Base-by-base conservation (phyloP, 768 basidiomycete genomes). In the Butyriboletus loyo region DNA sequence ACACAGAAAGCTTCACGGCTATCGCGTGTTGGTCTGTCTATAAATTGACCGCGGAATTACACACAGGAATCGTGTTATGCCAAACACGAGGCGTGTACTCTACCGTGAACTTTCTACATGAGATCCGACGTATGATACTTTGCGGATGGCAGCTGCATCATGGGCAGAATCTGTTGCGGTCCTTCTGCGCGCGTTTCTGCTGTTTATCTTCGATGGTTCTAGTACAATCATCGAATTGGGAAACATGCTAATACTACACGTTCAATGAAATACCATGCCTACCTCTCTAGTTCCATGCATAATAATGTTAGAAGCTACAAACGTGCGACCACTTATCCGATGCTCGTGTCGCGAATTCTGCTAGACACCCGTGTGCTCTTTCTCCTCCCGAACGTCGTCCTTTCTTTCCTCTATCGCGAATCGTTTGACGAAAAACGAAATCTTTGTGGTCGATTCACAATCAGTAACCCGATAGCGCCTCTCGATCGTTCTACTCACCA, bases 401-500 rank as follows among this genome's bases (percentile, higher is more conserved):
- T 46, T 50, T 25, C 8, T 49, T 37, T 24, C 59, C 31, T 61
- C 66, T 50, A 70, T 57, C 19, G 66, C 55, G 27, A 61, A 62
- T 30, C 50, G 60, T 52, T 66, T 66, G 39, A 70, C 44, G 50
- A 71, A 68, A 27, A 62, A 32, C 19, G 68, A 70, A 46, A 68
- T 41, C 68, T 69, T 55, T n/a, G 27, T 9, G 11, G 27, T 21
- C 32, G 22, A 47, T 45, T 49, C 44, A 37, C 47, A 43, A 38
- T 62, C 53, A 59, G 49, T 34, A 30, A 52, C 24, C 47, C 17
- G n/a, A 36, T 31, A 38, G 19, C 49, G 31, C 51, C 11, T 39
- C 36, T 39, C 15, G 28, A 52, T 27, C 28, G 27, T 21, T 21
- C 30, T 31, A 72, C 75, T 63, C 63, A 87, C 85, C 67, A 88